Percentiles rank a stretch among this genome's conserved stretches.
Evolutionary conservation across 208 protist genomes (phyloP).

Genomic region (Leishmania mexicana): DNA sequence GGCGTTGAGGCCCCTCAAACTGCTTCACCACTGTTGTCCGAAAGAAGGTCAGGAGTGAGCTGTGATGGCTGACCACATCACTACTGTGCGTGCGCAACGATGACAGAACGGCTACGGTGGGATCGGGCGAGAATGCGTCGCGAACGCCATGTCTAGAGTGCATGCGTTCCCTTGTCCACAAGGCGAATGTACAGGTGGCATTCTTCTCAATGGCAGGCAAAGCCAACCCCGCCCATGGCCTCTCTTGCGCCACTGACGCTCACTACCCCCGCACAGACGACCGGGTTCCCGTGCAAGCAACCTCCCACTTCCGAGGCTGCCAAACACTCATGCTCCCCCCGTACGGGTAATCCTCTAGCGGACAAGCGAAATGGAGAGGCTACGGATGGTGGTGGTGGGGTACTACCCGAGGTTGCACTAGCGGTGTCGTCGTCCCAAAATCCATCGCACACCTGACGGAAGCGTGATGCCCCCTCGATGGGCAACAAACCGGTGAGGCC

Average conservation of each 20-base stretch:
- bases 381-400: not conserved
- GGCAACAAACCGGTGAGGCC: not conserved
- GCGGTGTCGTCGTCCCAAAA: not conserved
- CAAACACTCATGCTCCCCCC: not conserved
- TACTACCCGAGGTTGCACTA: not conserved
- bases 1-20: not conserved
- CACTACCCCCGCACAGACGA: not conserved
- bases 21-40: not conserved
- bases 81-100: conserved; percentile 11
- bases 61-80: conserved; percentile 14
- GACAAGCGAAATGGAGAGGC: not conserved
- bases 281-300: not conserved
- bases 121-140: conserved; percentile 10
- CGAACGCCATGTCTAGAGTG: conserved; percentile 17
- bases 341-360: not conserved
- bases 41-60: not conserved
- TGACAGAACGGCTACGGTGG: conserved; percentile 8
- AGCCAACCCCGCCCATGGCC: conserved; percentile 13
- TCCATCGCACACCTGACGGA: not conserved
- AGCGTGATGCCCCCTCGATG: not conserved
- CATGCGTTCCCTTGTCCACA: conserved; percentile 6
- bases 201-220: conserved; percentile 24
- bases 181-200: not conserved
- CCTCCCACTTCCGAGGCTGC: not conserved
- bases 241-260: conserved; percentile 20